phyloP scores from a whole-genome alignment of 352 stramenopile genomes.

The Nannochloropsis limnetica region DNA sequence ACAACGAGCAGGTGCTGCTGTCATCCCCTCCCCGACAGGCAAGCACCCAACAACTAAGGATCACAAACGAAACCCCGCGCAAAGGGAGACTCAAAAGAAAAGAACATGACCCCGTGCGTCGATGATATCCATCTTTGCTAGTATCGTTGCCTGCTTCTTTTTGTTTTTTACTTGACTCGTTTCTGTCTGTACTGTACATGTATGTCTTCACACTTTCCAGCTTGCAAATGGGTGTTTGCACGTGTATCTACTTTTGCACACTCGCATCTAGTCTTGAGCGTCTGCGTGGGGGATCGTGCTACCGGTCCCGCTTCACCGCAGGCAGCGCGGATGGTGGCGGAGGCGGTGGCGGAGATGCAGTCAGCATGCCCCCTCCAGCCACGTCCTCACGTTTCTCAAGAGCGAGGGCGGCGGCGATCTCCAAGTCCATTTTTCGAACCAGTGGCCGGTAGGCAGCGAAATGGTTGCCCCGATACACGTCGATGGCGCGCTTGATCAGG shows the following conservation, averaged over 20 bases:
- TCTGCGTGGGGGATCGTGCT: background rate
- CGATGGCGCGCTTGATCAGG: constrained; percentile 26
- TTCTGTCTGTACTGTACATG: background rate
- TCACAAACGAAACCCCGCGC: background rate
- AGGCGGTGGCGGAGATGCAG: background rate
- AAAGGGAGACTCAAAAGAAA: constrained; percentile 9
- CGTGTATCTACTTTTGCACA: too few species aligned
- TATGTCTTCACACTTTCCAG: too few species aligned
- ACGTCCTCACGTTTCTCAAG: background rate
- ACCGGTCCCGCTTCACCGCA: background rate
- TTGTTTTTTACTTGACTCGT: background rate
- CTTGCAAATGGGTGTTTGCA: too few species aligned
- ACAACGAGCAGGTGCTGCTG: background rate
- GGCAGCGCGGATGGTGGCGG: constrained; percentile 3
- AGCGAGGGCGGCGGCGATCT: background rate
- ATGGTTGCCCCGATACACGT: constrained; percentile 32
- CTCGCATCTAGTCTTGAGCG: too few species aligned
- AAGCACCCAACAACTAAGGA: background rate
- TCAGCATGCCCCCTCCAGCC: background rate
- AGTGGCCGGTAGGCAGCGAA: constrained; percentile 1
- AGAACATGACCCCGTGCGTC: background rate
- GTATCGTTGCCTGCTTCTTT: background rate
- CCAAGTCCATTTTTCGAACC: background rate
- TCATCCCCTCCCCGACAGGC: background rate
- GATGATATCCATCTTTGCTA: background rate